These are phyloP conservation scores for Asterochloris erici DNA, from an alignment of 139 green algal genomes.

Conservation along the genomic window DNA sequence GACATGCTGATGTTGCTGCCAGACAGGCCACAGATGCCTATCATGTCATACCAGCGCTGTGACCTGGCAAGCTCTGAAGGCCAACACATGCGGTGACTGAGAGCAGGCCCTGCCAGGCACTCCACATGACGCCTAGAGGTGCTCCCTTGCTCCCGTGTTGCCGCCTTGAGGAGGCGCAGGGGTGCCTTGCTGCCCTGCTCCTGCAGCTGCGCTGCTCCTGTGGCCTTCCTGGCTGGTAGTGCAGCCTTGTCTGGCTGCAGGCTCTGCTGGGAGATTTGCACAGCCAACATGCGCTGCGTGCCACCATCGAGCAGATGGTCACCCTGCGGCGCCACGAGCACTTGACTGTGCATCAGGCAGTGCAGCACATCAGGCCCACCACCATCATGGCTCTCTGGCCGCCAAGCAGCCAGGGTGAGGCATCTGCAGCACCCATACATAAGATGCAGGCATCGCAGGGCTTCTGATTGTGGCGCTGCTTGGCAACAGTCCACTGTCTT, in stretches of 20 bases:
- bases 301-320: constrained; percentile 44
- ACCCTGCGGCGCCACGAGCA: constrained; percentile 67
- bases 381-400: constrained; percentile 34
- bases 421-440: background rate
- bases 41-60: background rate
- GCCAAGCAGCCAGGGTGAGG: background rate
- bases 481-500: background rate
- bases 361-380: constrained; percentile 41
- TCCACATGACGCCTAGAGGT: background rate
- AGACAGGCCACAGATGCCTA: background rate
- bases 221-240: background rate
- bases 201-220: background rate
- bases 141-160: background rate
- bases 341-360: constrained; percentile 52
- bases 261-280: constrained; percentile 52
- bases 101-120: background rate
- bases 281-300: constrained; percentile 39
- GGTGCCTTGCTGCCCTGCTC: background rate
- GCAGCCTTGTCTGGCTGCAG: constrained; percentile 3
- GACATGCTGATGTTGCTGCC: background rate
- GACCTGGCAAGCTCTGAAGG: background rate
- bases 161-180: background rate
- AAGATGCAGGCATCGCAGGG: background rate
- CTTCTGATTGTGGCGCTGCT: background rate
- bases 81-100: background rate